A percentile compares a stretch with the other conserved stretches of the same genome.
Evolutionary conservation across 1,284 basidiomycete genomes (phyloP).

Genomic region (Boletus smithii): DNA sequence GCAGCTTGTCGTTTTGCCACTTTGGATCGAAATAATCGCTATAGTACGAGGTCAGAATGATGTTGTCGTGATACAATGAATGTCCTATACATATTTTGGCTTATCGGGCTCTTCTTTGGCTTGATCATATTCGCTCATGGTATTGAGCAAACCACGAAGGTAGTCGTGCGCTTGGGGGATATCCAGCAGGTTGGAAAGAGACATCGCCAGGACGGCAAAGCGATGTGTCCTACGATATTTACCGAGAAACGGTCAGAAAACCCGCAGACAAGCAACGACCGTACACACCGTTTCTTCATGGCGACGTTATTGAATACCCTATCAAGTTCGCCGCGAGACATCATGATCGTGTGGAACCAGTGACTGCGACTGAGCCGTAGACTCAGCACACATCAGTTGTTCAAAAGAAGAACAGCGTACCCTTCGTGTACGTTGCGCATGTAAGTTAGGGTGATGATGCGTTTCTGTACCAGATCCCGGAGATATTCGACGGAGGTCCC

Average conservation of each 20-base stretch:
- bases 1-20: conserved; percentile 47
- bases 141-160: conserved; percentile 66
- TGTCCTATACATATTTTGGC: conserved; percentile 64
- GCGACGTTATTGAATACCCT: conserved; percentile 66
- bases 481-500: conserved; percentile 73
- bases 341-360: conserved; percentile 86
- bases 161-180: conserved; percentile 76
- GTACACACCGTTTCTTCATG: conserved; percentile 72
- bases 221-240: conserved; percentile 58
- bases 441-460: conserved; percentile 80
- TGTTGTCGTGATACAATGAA: conserved; percentile 4
- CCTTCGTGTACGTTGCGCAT: conserved; percentile 82
- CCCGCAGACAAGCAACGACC: background rate
- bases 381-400: conserved; percentile 9
- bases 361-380: conserved; percentile 58
- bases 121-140: conserved; percentile 74
- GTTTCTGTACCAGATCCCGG: conserved; percentile 74
- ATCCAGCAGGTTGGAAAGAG: conserved; percentile 75
- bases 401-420: conserved; percentile 41
- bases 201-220: conserved; percentile 81
- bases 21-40: conserved; percentile 62
- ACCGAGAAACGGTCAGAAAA: background rate
- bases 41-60: conserved; percentile 14
- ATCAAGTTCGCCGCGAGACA: conserved; percentile 70
- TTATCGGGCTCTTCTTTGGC: conserved; percentile 78